Conservation (phyloP, 2,329 filamentous ascomycete species). For the Aureobasidium mangrovei region DNA sequence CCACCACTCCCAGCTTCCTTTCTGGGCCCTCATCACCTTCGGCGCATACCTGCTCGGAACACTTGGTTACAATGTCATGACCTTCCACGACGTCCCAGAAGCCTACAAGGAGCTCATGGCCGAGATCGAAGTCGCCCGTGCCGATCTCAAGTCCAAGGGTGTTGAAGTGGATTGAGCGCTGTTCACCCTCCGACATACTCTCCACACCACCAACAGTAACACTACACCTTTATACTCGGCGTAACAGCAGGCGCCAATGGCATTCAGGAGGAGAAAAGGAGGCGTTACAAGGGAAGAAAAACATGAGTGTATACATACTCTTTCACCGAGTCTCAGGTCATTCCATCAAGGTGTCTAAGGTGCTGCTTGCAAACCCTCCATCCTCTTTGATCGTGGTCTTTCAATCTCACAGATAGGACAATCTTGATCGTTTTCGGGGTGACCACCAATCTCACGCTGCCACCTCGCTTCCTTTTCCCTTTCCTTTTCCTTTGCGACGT, state of each 20-base stretch:
- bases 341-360: conserved; percentile 7
- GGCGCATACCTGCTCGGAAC: conserved; percentile 87
- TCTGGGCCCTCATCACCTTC: conserved; percentile 86
- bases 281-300: conserved; percentile 2
- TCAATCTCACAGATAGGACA: conserved; percentile 23
- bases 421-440: conserved; percentile 20
- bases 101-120: conserved; percentile 82
- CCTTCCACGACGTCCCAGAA: conserved; percentile 90
- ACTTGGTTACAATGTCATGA: conserved; percentile 85
- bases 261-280: background rate
- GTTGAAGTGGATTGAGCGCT: conserved; percentile 62
- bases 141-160: conserved; percentile 62
- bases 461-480: background rate
- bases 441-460: conserved; percentile 14
- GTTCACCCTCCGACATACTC: background rate
- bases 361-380: conserved; percentile 14
- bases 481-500: conserved; percentile 3
- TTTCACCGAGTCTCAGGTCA: background rate
- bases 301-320: conserved; percentile 8
- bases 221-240: background rate
- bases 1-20: conserved; percentile 58
- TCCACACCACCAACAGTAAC: background rate
- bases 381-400: conserved; percentile 18
- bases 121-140: conserved; percentile 71
- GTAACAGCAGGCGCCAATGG: conserved; percentile 1